These are phyloP conservation scores for Pseudonectria buxi DNA, from an alignment of 2,329 filamentous ascomycete genomes.

Conservation along the genomic window DNA sequence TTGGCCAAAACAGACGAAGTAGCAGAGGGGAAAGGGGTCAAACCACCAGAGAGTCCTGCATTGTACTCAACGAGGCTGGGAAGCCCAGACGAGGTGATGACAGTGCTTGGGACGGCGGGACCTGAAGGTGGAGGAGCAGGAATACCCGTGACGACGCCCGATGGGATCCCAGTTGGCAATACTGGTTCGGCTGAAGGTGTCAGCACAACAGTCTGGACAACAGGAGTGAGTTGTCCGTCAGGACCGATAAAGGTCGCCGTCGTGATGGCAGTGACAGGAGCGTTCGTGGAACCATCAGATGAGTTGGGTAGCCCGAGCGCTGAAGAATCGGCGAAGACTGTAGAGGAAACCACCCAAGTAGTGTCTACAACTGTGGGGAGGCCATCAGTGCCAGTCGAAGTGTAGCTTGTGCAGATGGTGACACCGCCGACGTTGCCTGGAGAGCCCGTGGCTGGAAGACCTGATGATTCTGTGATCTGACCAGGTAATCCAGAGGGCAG, in stretches of 20 bases:
- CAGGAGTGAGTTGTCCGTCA: constrained; percentile 25
- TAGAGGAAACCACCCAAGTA: neutral
- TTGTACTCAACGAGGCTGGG: constrained; percentile 24
- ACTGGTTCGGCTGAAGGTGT: constrained; percentile 16
- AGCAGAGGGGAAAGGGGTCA: constrained; percentile 7
- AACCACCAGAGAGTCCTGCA: constrained; percentile 1
- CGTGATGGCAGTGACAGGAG: constrained; percentile 21
- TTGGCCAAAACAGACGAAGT: constrained; percentile 15
- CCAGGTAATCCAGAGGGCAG: constrained; percentile 11
- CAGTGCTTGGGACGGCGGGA: constrained; percentile 8
- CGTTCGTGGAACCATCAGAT: constrained; percentile 7
- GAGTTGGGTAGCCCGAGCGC: constrained; percentile 4
- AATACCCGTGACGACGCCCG: constrained; percentile 13
- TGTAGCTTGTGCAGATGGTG: neutral
- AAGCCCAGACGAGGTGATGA: constrained; percentile 5
- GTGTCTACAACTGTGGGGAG: too few species aligned
- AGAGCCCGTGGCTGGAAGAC: too few species aligned
- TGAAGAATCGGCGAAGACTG: constrained; percentile 6
- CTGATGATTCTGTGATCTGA: constrained; percentile 3
- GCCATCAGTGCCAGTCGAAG: neutral
- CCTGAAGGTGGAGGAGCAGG: constrained; percentile 9
- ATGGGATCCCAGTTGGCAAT: constrained; percentile 8
- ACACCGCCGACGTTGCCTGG: too few species aligned
- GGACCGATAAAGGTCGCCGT: constrained; percentile 26
- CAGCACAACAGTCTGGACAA: constrained; percentile 27